Base-by-base conservation (phyloP, 441 rosid species). In the California macrophylla region DNA sequence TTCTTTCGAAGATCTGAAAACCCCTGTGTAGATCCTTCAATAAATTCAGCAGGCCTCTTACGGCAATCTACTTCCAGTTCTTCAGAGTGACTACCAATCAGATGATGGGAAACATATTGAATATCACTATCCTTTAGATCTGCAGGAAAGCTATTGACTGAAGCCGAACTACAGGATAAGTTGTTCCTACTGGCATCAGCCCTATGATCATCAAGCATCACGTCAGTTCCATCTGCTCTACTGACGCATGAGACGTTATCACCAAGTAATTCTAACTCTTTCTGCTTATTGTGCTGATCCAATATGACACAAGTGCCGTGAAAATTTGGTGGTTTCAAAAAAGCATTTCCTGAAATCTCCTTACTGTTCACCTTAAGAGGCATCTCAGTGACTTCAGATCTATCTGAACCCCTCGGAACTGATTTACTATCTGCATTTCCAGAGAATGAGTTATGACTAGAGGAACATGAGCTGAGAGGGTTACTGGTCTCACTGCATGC, bases 211-310 rank as follows among this genome's bases (percentile, higher is more conserved):
- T 30, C 64, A 60, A 30, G 67, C 67, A 69, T 68, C 69, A 64
- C 15, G 30, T 69, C 63, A 3, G 71, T 69, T 40, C 72, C 66
- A 56, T 42, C 60, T 16, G 38, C 66, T 26, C 66, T 68, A 69
- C 74, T 74, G 40, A 78, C 60, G 38, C 70, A 81, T 32, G 78
- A 76, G n/a, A 69, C 69, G 34, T 71, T 72, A 71, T 77, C 83
- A 18, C 73, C 74, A 68, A 42, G 66, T 54, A 69, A 65, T 24
- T 74, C 77, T 6, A 63, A 34, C 29, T 65, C 71, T 64, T 71
- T 69, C 18, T 38, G 75, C 50, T 68, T 73, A 66, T 64, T 67
- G 54, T 2, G 26, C 28, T 47, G 67, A 64, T 68, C 36, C 62
- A 56, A 47, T 45, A 26, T 25, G 26, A 47, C 66, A 15, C 1